Evolutionary conservation across 2,329 filamentous ascomycete genomes (phyloP), one percentile per base, ranked within the genome.

Genomic region (Cladobotryum protrusum): DNA sequence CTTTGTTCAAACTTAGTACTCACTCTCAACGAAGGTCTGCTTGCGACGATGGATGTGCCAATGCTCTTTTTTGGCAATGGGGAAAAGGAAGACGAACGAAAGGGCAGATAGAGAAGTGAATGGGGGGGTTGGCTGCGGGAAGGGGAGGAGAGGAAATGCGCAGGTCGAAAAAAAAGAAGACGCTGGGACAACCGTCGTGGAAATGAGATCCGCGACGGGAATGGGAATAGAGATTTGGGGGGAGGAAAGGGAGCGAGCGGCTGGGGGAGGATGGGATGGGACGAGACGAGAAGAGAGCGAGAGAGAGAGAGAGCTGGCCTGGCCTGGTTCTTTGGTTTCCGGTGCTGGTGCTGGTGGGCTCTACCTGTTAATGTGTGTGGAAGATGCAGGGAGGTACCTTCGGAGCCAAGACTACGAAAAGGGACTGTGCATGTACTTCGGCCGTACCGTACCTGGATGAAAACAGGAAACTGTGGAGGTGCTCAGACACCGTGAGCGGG

Each of bases 181-280:
- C 42, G 43, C 40, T 29, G 46, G 43, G 43, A 43, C 46, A 43
- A 45, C 43, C 41, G 48, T 47, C 40, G 43, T 51, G 48, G 51
- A 54, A 56, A 52, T 52, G 50, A 49, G 47, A 45, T 52, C 42
- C 47, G 50, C 47, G 50, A 56, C 37, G 50, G 43, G 50, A 45
- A 48, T 56, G 24, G 24, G 24, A 29, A 29, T 29, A 43, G 48
- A 45, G 50, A 52, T 45, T 48, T 40, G 47, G 45, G 49, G 47
- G 48, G 44, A 45, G 45, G 35, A 45, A 42, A 45, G 44, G 46
- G 51, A 53, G 41, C 34, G 42, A 49, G 46, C 50, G 50, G 50
- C 47, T 49, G 46, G 50, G 49, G 43, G 6, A 24, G 20, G 20
- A 24, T 24, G 20, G 24, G 24, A 29, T 29, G 24, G 24, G 24